Base-by-base conservation (phyloP, 176 grass and related monocot genomes). In the Saccharum officinarum region DNA sequence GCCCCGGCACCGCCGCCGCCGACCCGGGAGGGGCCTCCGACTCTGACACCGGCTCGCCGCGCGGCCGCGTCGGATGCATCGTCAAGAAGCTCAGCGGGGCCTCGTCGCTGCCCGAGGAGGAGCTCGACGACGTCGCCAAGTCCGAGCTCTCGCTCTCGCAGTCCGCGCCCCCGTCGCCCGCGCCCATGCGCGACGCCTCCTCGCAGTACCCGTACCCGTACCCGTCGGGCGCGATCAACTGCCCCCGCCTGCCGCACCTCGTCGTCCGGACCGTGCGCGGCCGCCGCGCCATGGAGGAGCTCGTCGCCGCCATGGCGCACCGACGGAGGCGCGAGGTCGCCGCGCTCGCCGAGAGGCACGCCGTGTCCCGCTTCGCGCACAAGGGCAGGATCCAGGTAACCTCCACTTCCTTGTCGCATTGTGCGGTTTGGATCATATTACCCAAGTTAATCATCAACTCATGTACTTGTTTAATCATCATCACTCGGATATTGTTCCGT, bases 381-480 rank as follows among this genome's bases (percentile, higher is more conserved):
- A 91, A 91, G 63, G 94, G 97, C 28, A 91, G 89, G 70, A 92
- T 96, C 84, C 93, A 99, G 90, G 97, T 99, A 67, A 83, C 44
- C 6, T 20, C 66, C 6, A 17, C 2, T 7, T 10, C 2, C 2
- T 16, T 45, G 50, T 69, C 65, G 50, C 84, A 69, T 70, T 75
- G 44, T 38, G 57, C 69, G 57, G 34, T 57, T 76, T 69, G 7
- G 45, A 79, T 76, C 83, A 33, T 41, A n/a, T 40, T 70, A 31
- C 41, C 23, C 3, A 2, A 17, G 16, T 34, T 64, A 18, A 83
- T 75, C 81, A 81, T 80, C 31, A 8, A 36, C 31, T 15, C 39
- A 36, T 62, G 62, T 81, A 50, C 59, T 1, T 61, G 28, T 44
- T 71, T 54, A 41, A 49, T 74, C 12, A 66, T 42, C 31, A 66